A percentile compares a stretch with the other conserved stretches of the same genome.
Conservation (phyloP, 176 grass and related monocot genomes). For the Rhynchospora breviuscula region DNA sequence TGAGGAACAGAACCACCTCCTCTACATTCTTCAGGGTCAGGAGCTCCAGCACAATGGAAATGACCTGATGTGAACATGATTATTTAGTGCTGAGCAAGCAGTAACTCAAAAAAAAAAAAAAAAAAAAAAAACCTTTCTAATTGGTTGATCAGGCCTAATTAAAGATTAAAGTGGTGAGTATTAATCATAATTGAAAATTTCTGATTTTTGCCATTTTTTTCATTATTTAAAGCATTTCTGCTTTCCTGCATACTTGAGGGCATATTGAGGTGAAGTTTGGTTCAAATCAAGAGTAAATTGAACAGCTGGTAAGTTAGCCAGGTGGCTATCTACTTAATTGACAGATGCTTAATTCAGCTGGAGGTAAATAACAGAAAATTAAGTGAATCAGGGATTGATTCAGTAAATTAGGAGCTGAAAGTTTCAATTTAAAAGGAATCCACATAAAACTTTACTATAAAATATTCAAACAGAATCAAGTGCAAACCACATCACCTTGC, state of each 20-base stretch:
- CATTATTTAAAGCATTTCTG: neutral
- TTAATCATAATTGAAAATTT: neutral
- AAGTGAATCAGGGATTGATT: too few relatives aligned
- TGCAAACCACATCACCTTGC: conserved; percentile 16
- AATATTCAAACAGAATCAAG: conserved; percentile 8
- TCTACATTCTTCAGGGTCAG: conserved; percentile 50
- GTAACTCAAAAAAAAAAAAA: neutral
- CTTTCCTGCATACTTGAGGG: neutral
- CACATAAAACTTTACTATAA: neutral
- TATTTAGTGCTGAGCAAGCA: neutral
- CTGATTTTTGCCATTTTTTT: neutral
- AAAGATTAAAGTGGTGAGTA: neutral
- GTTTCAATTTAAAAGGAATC: neutral
- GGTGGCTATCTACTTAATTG: too few relatives aligned
- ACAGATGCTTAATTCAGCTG: too few relatives aligned
- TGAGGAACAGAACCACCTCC: conserved; percentile 63
- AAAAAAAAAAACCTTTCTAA: neutral
- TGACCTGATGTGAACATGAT: neutral
- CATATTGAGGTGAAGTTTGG: neutral
- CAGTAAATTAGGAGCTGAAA: neutral
- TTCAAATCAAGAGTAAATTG: neutral
- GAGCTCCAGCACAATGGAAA: conserved; percentile 45
- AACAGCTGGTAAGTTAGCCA: neutral
- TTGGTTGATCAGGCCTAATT: neutral
- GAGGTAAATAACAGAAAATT: too few relatives aligned